Evolutionary conservation across 2,329 filamentous ascomycete species (phyloP).

Genomic region (Xylaria arbuscula): DNA sequence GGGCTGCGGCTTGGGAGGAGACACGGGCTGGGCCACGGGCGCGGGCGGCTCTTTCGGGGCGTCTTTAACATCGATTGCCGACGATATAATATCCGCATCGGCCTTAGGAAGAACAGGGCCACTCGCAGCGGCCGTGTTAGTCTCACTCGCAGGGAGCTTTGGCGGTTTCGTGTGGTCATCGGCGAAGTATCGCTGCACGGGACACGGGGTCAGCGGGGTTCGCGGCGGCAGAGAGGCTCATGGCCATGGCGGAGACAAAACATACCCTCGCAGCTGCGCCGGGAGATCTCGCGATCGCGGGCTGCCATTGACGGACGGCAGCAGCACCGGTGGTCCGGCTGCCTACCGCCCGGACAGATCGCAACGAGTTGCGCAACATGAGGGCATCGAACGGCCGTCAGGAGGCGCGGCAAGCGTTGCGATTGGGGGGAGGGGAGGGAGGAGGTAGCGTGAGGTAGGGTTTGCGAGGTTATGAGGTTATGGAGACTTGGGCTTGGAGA

Average conservation of each 20-base stretch:
- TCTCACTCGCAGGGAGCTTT: conserved; percentile 66
- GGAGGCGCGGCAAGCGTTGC: conserved; percentile 44
- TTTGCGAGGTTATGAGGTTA: conserved; percentile 39
- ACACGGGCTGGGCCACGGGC: conserved; percentile 48
- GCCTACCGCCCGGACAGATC: conserved; percentile 70
- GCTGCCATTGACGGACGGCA: conserved; percentile 69
- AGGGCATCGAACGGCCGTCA: conserved; percentile 57
- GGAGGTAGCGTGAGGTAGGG: conserved; percentile 28
- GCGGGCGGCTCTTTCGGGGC: conserved; percentile 57
- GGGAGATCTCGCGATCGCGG: conserved; percentile 53
- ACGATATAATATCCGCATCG: conserved; percentile 53
- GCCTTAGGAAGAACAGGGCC: conserved; percentile 55
- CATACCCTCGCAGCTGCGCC: conserved; percentile 56
- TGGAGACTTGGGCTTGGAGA: conserved; percentile 34
- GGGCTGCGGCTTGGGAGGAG: conserved; percentile 43
- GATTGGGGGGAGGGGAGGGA: conserved; percentile 30
- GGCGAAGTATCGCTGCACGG: conserved; percentile 66
- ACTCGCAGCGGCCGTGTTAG: conserved; percentile 60
- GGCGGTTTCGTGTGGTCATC: conserved; percentile 62
- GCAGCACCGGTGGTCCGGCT: conserved; percentile 64
- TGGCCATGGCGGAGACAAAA: not conserved
- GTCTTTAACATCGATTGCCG: conserved; percentile 52
- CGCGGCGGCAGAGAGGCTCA: not conserved
- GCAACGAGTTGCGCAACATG: conserved; percentile 77
- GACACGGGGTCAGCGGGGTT: conserved; percentile 23